These are phyloP conservation scores for Orychophragmus violaceus DNA, from an alignment of 345 rosid genomes.

Conservation along the genomic window DNA sequence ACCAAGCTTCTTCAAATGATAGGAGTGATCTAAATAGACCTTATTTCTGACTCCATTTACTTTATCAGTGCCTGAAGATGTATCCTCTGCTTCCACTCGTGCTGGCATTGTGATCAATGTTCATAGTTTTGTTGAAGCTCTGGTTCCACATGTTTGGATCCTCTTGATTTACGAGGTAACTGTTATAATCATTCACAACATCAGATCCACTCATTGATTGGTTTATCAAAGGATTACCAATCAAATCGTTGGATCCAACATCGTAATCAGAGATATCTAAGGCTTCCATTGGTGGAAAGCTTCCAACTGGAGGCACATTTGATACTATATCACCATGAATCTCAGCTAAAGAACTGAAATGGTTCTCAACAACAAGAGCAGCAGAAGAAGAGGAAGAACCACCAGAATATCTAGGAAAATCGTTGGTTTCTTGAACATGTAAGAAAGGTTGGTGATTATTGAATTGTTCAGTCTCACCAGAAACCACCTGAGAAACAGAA, in stretches of 20 bases:
- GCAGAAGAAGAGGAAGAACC: neutral
- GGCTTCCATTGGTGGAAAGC: neutral
- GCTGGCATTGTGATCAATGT: neutral
- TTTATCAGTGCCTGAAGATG: neutral
- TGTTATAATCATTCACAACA: neutral
- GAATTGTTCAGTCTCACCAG: neutral
- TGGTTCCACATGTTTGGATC: neutral
- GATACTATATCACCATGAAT: conserved; percentile 1
- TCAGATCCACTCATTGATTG: neutral
- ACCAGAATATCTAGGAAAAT: neutral
- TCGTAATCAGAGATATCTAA: neutral
- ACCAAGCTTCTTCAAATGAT: neutral
- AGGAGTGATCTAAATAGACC: neutral
- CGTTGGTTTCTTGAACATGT: conserved; percentile 11
- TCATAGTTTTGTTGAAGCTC: neutral
- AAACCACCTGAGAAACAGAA: neutral
- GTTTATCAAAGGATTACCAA: conserved; percentile 5
- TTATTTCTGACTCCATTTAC: neutral
- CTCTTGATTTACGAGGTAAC: no score
- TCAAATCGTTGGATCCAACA: conserved; percentile 10
- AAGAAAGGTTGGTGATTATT: neutral
- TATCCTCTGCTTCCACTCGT: neutral
- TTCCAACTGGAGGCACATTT: neutral
- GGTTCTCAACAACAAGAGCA: neutral
- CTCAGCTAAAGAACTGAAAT: neutral